Evolutionary conservation across 805 yeast species (phyloP).

Genomic region (Candida manassasensis): DNA sequence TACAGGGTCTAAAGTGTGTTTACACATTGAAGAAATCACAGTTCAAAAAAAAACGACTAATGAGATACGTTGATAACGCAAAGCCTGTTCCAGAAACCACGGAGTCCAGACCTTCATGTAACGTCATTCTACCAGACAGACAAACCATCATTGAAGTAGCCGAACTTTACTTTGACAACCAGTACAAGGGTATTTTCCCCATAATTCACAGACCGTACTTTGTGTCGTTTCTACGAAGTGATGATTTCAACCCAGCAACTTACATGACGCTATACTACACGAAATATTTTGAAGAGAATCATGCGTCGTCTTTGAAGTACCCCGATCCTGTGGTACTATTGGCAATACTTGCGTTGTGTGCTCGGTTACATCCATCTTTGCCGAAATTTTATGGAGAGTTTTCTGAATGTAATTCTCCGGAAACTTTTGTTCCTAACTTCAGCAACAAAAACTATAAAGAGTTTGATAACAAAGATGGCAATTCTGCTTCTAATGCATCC

Average conservation of each 20-base stretch:
- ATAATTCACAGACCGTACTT: slow-evolving; percentile 21
- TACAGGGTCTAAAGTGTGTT: slow-evolving; percentile 14
- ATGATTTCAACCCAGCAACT: slow-evolving; percentile 16
- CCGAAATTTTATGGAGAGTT: slow-evolving; percentile 29
- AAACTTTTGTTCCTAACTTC: slow-evolving; percentile 19
- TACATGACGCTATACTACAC: slow-evolving; percentile 13
- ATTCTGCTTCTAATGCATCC: slow-evolving; percentile 26
- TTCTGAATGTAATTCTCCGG: slow-evolving; percentile 21
- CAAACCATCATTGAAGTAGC: slow-evolving; percentile 14
- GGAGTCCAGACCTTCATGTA: neutral
- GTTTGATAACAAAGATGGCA: slow-evolving; percentile 3
- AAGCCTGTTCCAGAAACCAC: neutral
- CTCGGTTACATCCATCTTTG: slow-evolving; percentile 29
- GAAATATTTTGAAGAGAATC: slow-evolving; percentile 11
- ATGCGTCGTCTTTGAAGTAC: slow-evolving; percentile 9
- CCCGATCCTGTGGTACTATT: slow-evolving; percentile 29
- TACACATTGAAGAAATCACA: slow-evolving; percentile 19
- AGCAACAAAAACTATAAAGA: neutral
- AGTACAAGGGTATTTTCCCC: slow-evolving; percentile 23
- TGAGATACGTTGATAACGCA: slow-evolving; percentile 3
- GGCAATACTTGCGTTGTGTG: slow-evolving; percentile 32
- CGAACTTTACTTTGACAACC: slow-evolving; percentile 22
- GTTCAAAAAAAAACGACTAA: slow-evolving; percentile 12
- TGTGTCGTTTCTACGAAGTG: slow-evolving; percentile 14
- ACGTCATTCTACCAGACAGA: slow-evolving; percentile 16